Conservation (phyloP, 371 early-diverging fungal genomes). For the Saksenaea vasiformis region DNA sequence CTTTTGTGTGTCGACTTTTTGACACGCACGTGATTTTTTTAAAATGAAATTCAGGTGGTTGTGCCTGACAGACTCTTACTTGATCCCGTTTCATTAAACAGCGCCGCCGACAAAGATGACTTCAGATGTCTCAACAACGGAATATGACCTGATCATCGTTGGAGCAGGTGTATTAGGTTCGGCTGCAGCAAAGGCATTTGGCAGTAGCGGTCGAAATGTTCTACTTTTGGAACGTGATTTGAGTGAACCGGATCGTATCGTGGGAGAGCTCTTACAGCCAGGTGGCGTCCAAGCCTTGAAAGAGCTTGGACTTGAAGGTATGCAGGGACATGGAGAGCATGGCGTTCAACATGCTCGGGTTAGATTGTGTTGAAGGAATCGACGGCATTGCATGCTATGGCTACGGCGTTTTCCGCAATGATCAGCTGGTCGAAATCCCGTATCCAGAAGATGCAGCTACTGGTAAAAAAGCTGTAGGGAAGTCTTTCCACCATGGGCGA, state of each 20-base stretch:
- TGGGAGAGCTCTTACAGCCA: constrained; percentile 94
- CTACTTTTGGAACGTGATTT: constrained; percentile 82
- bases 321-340: not conserved
- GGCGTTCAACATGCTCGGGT: no score
- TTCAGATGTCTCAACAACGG: constrained; percentile 8
- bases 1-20: no score
- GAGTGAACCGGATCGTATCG: constrained; percentile 91
- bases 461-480: constrained; percentile 59
- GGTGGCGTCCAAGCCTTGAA: constrained; percentile 82
- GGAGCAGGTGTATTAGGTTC: constrained; percentile 91
- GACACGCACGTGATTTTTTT: no score
- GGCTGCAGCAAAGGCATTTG: constrained; percentile 77
- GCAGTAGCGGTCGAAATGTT: constrained; percentile 68
- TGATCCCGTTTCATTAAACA: not conserved
- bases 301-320: constrained; percentile 70
- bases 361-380: constrained; percentile 43
- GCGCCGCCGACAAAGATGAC: not conserved
- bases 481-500: constrained; percentile 93
- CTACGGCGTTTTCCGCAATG: constrained; percentile 74
- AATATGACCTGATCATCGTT: constrained; percentile 78
- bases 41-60: no score
- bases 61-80: no score
- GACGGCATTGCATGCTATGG: constrained; percentile 87
- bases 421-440: constrained; percentile 60
- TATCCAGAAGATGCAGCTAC: constrained; percentile 56